phyloP scores from a whole-genome alignment of 306 rosid species.

The Trifolium repens region DNA sequence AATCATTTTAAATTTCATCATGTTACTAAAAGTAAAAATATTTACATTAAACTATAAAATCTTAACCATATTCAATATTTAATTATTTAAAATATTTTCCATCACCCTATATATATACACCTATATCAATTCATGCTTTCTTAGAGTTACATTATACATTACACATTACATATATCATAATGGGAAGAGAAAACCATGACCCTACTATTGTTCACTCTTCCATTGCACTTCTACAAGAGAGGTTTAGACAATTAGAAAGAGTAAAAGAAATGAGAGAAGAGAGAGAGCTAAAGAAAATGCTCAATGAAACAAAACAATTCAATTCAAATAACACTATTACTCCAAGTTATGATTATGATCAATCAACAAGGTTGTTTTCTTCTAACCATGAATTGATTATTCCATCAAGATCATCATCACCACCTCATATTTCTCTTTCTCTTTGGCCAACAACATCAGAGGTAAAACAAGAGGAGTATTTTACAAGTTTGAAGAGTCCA shows the following conservation, averaged over 20 bases:
- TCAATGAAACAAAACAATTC: slow-evolving; percentile 51
- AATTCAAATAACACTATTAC: slow-evolving; percentile 6
- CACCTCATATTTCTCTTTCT: slow-evolving; percentile 67
- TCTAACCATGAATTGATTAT: slow-evolving; percentile 46
- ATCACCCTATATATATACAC: slow-evolving; percentile 46
- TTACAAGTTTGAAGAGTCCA: slow-evolving; percentile 34
- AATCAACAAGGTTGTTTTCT: slow-evolving; percentile 44
- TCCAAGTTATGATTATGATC: not conserved
- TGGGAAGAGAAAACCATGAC: slow-evolving; percentile 64
- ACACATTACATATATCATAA: slow-evolving; percentile 10
- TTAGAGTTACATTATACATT: slow-evolving; percentile 1
- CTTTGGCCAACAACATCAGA: slow-evolving; percentile 61
- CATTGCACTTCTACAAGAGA: slow-evolving; percentile 84
- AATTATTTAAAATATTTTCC: not conserved
- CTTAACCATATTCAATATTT: slow-evolving; percentile 32
- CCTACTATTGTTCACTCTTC: slow-evolving; percentile 59
- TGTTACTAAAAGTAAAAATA: slow-evolving; percentile 27
- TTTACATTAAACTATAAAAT: slow-evolving; percentile 43
- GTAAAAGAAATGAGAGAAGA: slow-evolving; percentile 88
- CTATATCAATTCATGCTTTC: slow-evolving; percentile 28
- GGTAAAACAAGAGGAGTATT: slow-evolving; percentile 27
- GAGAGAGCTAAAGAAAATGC: slow-evolving; percentile 58
- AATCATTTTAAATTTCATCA: slow-evolving; percentile 54
- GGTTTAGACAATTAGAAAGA: slow-evolving; percentile 81
- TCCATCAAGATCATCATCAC: slow-evolving; percentile 47